Conservation (phyloP, 352 stramenopile species). For the Phytopythium aichiense region DNA sequence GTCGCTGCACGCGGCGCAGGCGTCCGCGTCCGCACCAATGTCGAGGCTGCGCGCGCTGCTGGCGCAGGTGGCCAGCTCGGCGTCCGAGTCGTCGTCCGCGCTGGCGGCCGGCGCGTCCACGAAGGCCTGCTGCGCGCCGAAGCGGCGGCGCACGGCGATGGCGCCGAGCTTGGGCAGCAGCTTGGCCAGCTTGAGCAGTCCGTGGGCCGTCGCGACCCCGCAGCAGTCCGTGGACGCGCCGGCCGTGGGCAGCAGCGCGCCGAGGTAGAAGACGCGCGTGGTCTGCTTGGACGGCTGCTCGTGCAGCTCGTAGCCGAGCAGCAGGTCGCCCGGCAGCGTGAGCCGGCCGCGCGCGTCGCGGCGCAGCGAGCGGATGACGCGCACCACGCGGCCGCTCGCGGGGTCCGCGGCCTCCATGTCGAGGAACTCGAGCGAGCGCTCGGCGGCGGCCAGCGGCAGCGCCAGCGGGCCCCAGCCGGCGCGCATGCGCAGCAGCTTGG, state of each 20-base stretch:
- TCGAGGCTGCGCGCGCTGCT: neutral
- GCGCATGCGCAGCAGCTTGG: conserved; percentile 26
- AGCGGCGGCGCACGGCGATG: conserved; percentile 23
- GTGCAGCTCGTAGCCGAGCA: conserved; percentile 21
- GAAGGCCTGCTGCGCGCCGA: conserved; percentile 21
- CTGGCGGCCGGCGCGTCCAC: conserved; percentile 3
- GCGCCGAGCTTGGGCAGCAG: conserved; percentile 27
- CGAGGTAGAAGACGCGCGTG: conserved; percentile 34
- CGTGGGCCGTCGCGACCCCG: conserved; percentile 14
- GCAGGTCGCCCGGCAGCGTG: conserved; percentile 17
- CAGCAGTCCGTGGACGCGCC: conserved; percentile 9
- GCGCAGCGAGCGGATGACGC: conserved; percentile 20
- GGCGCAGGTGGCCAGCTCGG: too few relatives aligned
- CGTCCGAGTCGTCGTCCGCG: neutral
- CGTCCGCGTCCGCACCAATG: conserved; percentile 7
- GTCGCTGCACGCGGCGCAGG: conserved; percentile 27
- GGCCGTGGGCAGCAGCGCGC: conserved; percentile 12
- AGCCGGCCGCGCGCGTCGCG: conserved; percentile 19
- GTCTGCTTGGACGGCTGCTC: conserved; percentile 19
- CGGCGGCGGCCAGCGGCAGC: conserved; percentile 23
- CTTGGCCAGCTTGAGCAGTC: conserved; percentile 26
- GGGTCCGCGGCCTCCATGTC: conserved; percentile 26
- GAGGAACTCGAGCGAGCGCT: conserved; percentile 28
- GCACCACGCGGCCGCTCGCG: conserved; percentile 18
- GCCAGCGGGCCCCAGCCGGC: conserved; percentile 8